Evolutionary conservation across 2,329 filamentous ascomycete species (phyloP), one percentile per base, ranked within the genome.

Genomic region (Apiospora sp.): DNA sequence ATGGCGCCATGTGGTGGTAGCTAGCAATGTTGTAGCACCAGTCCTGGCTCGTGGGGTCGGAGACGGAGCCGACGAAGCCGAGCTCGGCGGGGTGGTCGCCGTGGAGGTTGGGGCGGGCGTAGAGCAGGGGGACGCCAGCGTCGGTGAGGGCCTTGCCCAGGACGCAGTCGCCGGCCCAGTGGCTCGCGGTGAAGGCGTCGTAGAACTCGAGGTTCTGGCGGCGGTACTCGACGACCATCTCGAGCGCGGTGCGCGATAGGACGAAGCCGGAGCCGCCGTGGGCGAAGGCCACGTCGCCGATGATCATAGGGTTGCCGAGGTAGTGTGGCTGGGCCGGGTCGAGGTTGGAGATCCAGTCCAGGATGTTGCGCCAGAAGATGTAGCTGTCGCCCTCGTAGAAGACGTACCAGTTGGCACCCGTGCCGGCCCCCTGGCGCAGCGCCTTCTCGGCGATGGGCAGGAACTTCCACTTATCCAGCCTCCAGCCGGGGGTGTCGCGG

Each of bases 331-430:
- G 78, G 2, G 77, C 79, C 3, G 85, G 75, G 77, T 91, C 85
- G 74, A 88, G 85, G 30, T 84, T 81, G 24, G 82, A 81, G 30
- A 91, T 82, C 87, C 87, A 91, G 34, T 83, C 80, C 22, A 89
- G 76, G 54, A 90, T 75, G 44, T 87, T 88, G 46, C 84, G 80
- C 83, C 88, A 88, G 13, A 88, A 81, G 54, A 90, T 78, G 75
- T 88, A 90, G 0, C 88, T 90, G 76, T 91, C 89, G 0, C 87
- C 85, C 75, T 90, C 89, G 67, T 89, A 85, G 77, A 91, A 91
- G 71, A 89, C 81, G 73, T 86, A 91, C 89, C 89, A 91, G 71
- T 86, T 87, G 64, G 86, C 85, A 37, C 87, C 80, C 2, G 86
- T 85, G 49, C 80, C 76, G 19, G 27, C 54, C 22, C 54, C 54